Evolutionary conservation across 1,139 yeast species (phyloP), one percentile per base, ranked within the genome.

Genomic region (Taphrina wiesneri): DNA sequence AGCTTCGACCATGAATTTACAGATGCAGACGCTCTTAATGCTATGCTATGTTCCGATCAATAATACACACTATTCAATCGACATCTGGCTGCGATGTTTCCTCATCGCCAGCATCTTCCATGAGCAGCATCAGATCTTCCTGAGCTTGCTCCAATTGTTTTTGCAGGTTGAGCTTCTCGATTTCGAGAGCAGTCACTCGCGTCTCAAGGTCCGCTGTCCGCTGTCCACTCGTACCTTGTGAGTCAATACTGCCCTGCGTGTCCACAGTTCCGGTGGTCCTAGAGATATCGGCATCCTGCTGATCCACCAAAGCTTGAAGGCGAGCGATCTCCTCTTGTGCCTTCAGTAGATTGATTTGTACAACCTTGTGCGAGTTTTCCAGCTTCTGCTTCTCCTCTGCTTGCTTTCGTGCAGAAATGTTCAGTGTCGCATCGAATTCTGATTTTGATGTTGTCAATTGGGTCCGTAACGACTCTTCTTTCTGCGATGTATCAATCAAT

Each of bases 121-220:
- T 60, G 46, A 60, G 57, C 21, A 60, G 41, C 64, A 60, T 60
- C 17, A 60, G 34, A 30, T 60, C 64, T 21, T 60, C 64, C 28
- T 60, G 64, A 9, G 64, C 64, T 34, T 60, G 64, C 9, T 60
- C 64, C 21, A 60, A 30, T 30, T 60, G 64, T 19, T 26, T 28
- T 34, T 49, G 32, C 39, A 60, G 43, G 21, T 60, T 32, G 21
- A 32, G 25, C 63, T 49, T 46, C 19, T 59, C 63, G 21, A 9
- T 9, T 34, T 47, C 39, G 36, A 59, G 43, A 5, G 19, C 32
- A 34, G 34, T 30, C 21, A 56, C 49, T 2, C 17, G 43, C 32
- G 26, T 64, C 51, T 67, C 64, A 34, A 67, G 67, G 11, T 30
- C 23, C 6, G 6, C 30, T 5, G 21, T 25, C n/a, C 26, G 11